Evolutionary conservation across 352 stramenopile species (phyloP).

Genomic region (Globisporangium parvum): DNA sequence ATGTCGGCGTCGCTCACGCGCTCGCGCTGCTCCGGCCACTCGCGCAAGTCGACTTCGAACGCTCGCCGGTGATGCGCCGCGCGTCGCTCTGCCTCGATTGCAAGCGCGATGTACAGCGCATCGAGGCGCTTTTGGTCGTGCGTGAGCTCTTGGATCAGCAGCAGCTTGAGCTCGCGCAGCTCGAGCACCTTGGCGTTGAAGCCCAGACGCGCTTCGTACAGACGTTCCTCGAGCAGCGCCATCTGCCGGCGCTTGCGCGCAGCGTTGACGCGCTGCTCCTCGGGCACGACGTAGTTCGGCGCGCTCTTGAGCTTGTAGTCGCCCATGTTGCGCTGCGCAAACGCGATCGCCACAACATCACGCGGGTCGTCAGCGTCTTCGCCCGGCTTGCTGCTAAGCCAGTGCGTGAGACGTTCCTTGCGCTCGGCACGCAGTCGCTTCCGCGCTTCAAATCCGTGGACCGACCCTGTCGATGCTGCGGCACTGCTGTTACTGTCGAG

Average conservation of each 20-base stretch:
- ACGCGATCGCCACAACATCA: constrained; percentile 88
- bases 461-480: constrained; percentile 10
- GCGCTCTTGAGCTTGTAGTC: constrained; percentile 91
- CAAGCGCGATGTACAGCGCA: constrained; percentile 40
- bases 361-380: constrained; percentile 88
- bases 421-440: constrained; percentile 71
- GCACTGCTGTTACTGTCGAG: background rate
- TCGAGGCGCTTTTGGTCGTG: constrained; percentile 46
- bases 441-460: constrained; percentile 77
- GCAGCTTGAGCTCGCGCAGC: constrained; percentile 84
- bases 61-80: background rate
- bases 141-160: constrained; percentile 69
- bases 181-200: constrained; percentile 91
- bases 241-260: constrained; percentile 88
- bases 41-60: constrained; percentile 51
- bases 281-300: constrained; percentile 83
- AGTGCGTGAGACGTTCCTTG: constrained; percentile 53
- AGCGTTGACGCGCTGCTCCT: constrained; percentile 86
- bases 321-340: constrained; percentile 85
- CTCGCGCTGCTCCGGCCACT: constrained; percentile 89
- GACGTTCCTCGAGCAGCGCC: constrained; percentile 70
- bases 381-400: constrained; percentile 69
- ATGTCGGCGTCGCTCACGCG: constrained; percentile 78
- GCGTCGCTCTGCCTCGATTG: constrained; percentile 5
- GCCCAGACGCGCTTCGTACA: constrained; percentile 71